These are phyloP conservation scores for Naganishia onofrii DNA, from an alignment of 768 basidiomycete genomes.

Conservation along the genomic window DNA sequence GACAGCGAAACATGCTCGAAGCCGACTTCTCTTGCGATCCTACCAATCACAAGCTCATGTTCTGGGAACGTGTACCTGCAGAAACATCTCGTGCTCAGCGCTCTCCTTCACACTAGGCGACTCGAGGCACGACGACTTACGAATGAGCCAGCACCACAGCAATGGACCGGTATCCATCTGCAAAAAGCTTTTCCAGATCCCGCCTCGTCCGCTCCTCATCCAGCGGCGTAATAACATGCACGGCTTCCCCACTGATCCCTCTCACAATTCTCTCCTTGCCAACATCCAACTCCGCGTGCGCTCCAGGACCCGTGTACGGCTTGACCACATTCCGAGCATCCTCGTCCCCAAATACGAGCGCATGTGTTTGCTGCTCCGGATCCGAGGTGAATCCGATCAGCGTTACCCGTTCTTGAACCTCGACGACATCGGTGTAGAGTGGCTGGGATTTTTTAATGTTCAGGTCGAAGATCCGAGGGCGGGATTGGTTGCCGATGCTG, in stretches of 20 bases:
- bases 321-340: constrained; percentile 60
- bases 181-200: constrained; percentile 70
- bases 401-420: constrained; percentile 85
- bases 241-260: constrained; percentile 85
- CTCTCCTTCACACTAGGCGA: too few species aligned
- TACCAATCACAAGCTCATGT: constrained; percentile 73
- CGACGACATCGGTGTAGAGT: constrained; percentile 70
- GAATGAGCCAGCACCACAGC: constrained; percentile 89
- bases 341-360: constrained; percentile 69
- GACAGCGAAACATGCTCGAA: constrained; percentile 88
- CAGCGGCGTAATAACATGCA: constrained; percentile 75
- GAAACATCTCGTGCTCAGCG: background rate
- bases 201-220: constrained; percentile 60
- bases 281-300: constrained; percentile 40
- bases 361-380: constrained; percentile 71
- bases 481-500: constrained; percentile 88
- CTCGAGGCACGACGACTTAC: constrained; percentile 49
- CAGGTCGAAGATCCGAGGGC: constrained; percentile 91
- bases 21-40: constrained; percentile 73
- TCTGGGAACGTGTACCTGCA: constrained; percentile 65
- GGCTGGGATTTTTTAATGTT: constrained; percentile 65
- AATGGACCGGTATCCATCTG: constrained; percentile 78
- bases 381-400: constrained; percentile 90
- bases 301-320: constrained; percentile 74
- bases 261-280: constrained; percentile 61